Evolutionary conservation across 768 basidiomycete species (phyloP), one percentile per base, ranked within the genome.

Genomic region (Tylopilus plumbeoviolaceoides): DNA sequence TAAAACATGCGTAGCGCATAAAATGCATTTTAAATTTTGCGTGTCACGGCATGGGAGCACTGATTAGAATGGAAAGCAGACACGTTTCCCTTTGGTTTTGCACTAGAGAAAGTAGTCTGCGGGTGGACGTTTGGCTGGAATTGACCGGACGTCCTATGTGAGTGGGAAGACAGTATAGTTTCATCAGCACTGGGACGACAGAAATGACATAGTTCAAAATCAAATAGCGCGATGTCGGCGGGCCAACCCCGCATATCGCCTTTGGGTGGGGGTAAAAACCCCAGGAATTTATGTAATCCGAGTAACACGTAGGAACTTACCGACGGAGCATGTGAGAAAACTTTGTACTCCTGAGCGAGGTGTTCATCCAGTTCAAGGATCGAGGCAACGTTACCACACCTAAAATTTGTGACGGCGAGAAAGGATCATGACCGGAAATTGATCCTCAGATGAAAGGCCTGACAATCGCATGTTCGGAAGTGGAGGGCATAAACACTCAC

Each of bases 351-450:
- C 68, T 97, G 94, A 25, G 83, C 83, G 28, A 98, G 80, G 61
- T 93, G 79, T 61, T 98, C 97, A 69, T 98, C 94, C 47, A 99
- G 77, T 67, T 95, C 88, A 17, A 98, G 77, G 62, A 98, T 94
- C 27, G 91, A 93, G 30, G 95, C 94, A 21, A 95, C 90, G 68
- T 98, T 97, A 17, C 95, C 95, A 68, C 95, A 98, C 57, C 93
- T 94, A 28, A 46, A 53, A 53, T 51, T 41, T 40, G 52, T 51
- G 62, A 63, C 44, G 45, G 45, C 4, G 30, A 39, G 25, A 60
- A 31, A 45, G 45, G 11, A 46, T 39, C 30, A 62, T 45, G 56
- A 50, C 55, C 67, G 63, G 60, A 67, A 68, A 65, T 62, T 52
- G 57, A 55, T 50, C 18, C 25, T 47, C 50, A 51, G 55, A 57